These are phyloP conservation scores for Chaetomium sp. DNA, from an alignment of 2,329 filamentous ascomycete genomes.

Conservation along the genomic window DNA sequence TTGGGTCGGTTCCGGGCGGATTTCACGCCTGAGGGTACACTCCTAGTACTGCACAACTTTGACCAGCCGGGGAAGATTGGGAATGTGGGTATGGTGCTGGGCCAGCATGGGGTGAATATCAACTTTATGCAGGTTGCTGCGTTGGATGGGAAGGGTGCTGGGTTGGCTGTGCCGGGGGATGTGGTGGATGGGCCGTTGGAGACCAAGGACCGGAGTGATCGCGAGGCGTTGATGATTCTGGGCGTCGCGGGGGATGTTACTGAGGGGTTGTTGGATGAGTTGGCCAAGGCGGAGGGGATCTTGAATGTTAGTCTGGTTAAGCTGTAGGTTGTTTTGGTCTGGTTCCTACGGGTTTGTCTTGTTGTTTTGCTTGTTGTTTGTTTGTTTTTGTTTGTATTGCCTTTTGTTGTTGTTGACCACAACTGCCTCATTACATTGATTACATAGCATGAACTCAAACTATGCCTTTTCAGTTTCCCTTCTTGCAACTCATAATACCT, in stretches of 20 bases:
- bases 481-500: too few relatives aligned
- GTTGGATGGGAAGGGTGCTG: slow-evolving; percentile 33
- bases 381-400: too few relatives aligned
- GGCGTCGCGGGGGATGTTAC: slow-evolving; percentile 62
- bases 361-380: too few relatives aligned
- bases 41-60: slow-evolving; percentile 76
- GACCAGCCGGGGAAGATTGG: slow-evolving; percentile 79
- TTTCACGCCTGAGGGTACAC: slow-evolving; percentile 65
- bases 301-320: slow-evolving; percentile 49
- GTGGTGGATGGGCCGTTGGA: slow-evolving; percentile 23
- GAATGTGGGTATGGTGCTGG: slow-evolving; percentile 64
- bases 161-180: slow-evolving; percentile 2
- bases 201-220: slow-evolving; percentile 31
- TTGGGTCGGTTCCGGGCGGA: slow-evolving; percentile 67
- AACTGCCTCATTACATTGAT: too few relatives aligned
- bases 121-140: slow-evolving; percentile 69
- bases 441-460: too few relatives aligned
- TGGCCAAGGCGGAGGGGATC: slow-evolving; percentile 46
- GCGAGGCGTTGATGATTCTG: slow-evolving; percentile 77
- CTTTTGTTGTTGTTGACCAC: too few relatives aligned
- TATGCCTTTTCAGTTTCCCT: too few relatives aligned
- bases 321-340: slow-evolving; percentile 26
- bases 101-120: slow-evolving; percentile 67
- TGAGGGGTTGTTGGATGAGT: slow-evolving; percentile 45
- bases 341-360: too few relatives aligned